These are phyloP conservation scores for Polychaeton citri DNA, from an alignment of 2,329 filamentous ascomycete genomes.

Conservation along the genomic window DNA sequence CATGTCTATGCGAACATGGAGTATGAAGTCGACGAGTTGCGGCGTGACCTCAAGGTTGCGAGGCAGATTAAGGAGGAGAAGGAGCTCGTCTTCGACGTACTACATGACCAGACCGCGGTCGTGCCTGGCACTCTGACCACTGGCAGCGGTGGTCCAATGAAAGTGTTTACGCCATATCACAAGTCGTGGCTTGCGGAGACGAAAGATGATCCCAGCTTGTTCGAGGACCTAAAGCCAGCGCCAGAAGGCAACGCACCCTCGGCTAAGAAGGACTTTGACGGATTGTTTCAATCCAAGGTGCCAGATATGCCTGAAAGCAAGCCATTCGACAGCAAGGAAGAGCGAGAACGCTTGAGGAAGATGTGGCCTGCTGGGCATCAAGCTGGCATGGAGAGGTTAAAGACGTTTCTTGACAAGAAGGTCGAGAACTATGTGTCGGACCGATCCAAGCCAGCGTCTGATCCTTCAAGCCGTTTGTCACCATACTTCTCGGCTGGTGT, in stretches of 20 bases:
- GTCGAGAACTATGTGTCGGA: slow-evolving; percentile 27
- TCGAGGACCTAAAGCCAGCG: slow-evolving; percentile 26
- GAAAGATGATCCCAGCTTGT: slow-evolving; percentile 27
- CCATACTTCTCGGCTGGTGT: slow-evolving; percentile 34
- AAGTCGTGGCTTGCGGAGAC: slow-evolving; percentile 32
- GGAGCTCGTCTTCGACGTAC: slow-evolving; percentile 27
- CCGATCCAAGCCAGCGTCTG: slow-evolving; percentile 28
- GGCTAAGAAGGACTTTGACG: slow-evolving; percentile 35
- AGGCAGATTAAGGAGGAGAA: slow-evolving; percentile 21
- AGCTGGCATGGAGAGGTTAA: slow-evolving; percentile 28
- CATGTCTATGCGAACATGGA: slow-evolving; percentile 50
- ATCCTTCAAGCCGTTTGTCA: slow-evolving; percentile 29
- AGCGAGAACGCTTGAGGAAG: slow-evolving; percentile 26
- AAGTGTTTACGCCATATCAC: slow-evolving; percentile 40
- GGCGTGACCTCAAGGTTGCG: slow-evolving; percentile 37
- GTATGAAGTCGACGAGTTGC: slow-evolving; percentile 82
- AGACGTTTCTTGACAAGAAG: slow-evolving; percentile 27
- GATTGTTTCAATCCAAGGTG: slow-evolving; percentile 43
- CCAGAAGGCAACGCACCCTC: slow-evolving; percentile 30
- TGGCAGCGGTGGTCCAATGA: slow-evolving; percentile 32
- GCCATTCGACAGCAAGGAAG: slow-evolving; percentile 25
- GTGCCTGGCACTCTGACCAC: slow-evolving; percentile 32
- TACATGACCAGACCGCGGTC: slow-evolving; percentile 38
- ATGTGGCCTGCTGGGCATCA: slow-evolving; percentile 34
- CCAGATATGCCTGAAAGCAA: slow-evolving; percentile 28